Conservation (phyloP, 768 basidiomycete genomes). For the Tremella fuciformis region DNA sequence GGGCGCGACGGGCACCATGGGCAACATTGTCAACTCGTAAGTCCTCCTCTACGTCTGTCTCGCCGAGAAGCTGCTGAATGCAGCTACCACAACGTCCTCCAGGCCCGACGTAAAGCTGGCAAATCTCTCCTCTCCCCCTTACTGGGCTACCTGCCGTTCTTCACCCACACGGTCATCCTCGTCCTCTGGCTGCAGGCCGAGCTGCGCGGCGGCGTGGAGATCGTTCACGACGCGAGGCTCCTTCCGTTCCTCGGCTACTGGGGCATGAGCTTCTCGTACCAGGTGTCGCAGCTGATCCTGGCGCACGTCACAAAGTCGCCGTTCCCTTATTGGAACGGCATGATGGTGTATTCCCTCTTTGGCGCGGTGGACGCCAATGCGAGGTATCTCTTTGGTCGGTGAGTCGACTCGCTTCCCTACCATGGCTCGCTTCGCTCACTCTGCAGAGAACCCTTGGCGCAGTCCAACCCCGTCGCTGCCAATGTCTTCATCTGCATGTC, state of each 20-base stretch:
- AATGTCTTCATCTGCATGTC: slow-evolving; percentile 71
- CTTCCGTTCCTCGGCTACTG: slow-evolving; percentile 86
- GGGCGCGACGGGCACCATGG: slow-evolving; percentile 64
- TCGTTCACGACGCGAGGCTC: slow-evolving; percentile 73
- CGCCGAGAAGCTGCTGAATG: not conserved
- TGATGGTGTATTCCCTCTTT: slow-evolving; percentile 77
- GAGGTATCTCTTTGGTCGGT: slow-evolving; percentile 66
- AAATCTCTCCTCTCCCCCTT: slow-evolving; percentile 59
- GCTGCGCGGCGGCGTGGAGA: slow-evolving; percentile 60
- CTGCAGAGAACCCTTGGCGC: slow-evolving; percentile 67
- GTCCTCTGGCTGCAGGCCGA: slow-evolving; percentile 78
- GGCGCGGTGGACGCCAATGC: slow-evolving; percentile 81
- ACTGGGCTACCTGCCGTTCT: slow-evolving; percentile 74
- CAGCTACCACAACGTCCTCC: slow-evolving; percentile 78
- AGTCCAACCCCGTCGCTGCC: slow-evolving; percentile 63
- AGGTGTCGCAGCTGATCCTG: slow-evolving; percentile 87
- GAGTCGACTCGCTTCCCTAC: slow-evolving; percentile 35
- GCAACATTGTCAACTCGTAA: slow-evolving; percentile 76
- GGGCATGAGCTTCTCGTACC: slow-evolving; percentile 62
- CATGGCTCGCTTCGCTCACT: slow-evolving; percentile 24
- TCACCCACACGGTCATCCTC: slow-evolving; percentile 67
- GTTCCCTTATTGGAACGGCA: slow-evolving; percentile 82
- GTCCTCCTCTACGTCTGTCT: slow-evolving; percentile 12
- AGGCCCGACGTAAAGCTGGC: slow-evolving; percentile 56
- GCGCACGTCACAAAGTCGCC: slow-evolving; percentile 80